Conservation (phyloP, 352 stramenopile species). For the Phytopythium vexans region DNA sequence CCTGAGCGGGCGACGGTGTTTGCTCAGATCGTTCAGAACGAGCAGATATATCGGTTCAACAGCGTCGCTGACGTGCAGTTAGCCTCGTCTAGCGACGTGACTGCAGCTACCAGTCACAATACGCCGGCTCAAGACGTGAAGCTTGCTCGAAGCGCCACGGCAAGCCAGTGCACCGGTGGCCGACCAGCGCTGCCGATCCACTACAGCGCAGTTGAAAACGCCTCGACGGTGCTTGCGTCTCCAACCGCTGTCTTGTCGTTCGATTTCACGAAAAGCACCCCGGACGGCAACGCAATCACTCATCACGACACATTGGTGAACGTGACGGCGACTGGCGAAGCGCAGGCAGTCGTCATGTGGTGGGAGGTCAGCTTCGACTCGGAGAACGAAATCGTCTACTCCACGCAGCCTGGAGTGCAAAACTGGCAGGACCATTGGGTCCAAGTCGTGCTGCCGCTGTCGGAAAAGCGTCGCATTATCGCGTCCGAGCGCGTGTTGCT, state of each 20-base stretch:
- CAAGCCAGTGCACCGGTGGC: slow-evolving; percentile 57
- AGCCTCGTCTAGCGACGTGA: neutral
- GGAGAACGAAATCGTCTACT: slow-evolving; percentile 55
- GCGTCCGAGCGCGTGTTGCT: slow-evolving; percentile 25
- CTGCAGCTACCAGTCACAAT: neutral
- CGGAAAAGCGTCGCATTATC: slow-evolving; percentile 21
- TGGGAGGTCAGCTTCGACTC: slow-evolving; percentile 70
- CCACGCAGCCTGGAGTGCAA: slow-evolving; percentile 51
- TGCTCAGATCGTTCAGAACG: slow-evolving; percentile 66
- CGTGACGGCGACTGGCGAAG: slow-evolving; percentile 25
- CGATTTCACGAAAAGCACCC: slow-evolving; percentile 49
- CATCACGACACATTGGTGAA: slow-evolving; percentile 44
- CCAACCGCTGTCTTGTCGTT: slow-evolving; percentile 49
- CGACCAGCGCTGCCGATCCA: slow-evolving; percentile 68
- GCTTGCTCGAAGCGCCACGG: slow-evolving; percentile 49
- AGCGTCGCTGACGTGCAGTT: slow-evolving; percentile 29
- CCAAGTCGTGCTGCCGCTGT: slow-evolving; percentile 67
- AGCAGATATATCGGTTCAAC: slow-evolving; percentile 67
- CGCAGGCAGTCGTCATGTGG: slow-evolving; percentile 80
- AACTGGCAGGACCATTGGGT: slow-evolving; percentile 88
- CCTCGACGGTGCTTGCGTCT: slow-evolving; percentile 40
- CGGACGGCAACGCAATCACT: slow-evolving; percentile 4
- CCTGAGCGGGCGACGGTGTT: slow-evolving; percentile 66
- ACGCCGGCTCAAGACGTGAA: slow-evolving; percentile 15
- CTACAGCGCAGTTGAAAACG: slow-evolving; percentile 35